phyloP scores from a whole-genome alignment of 192 early-diverging fungal species.

The Umbelopsis ramanniana region DNA sequence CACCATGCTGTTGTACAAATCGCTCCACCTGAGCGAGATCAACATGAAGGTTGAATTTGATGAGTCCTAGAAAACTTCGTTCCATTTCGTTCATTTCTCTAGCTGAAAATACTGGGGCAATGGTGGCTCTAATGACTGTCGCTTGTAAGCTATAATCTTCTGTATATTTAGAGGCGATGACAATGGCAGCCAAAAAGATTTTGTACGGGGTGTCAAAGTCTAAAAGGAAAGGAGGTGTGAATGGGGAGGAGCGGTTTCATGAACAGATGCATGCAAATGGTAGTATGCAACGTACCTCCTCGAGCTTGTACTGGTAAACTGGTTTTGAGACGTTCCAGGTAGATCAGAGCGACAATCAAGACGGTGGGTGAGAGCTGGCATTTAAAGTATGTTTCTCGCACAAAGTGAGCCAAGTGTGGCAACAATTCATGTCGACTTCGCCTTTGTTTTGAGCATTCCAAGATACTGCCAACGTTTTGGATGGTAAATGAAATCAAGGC shows the following conservation, averaged over 20 bases:
- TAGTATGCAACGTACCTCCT: slow-evolving; percentile 51
- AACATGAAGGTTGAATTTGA: slow-evolving; percentile 39
- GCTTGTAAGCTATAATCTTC: slow-evolving; percentile 31
- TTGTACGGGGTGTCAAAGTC: slow-evolving; percentile 45
- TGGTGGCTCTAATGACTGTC: slow-evolving; percentile 27
- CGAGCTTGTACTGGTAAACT: slow-evolving; percentile 59
- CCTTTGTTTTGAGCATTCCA: slow-evolving; percentile 28
- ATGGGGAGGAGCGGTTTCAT: no score
- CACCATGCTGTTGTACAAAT: slow-evolving; percentile 34
- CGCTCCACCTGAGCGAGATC: slow-evolving; percentile 31
- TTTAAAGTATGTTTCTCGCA: slow-evolving; percentile 28
- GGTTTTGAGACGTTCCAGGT: slow-evolving; percentile 67
- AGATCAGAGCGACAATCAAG: slow-evolving; percentile 64
- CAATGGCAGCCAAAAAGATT: slow-evolving; percentile 41
- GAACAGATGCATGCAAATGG: neutral
- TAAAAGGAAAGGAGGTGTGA: no score
- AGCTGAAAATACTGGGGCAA: slow-evolving; percentile 28
- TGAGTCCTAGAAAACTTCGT: slow-evolving; percentile 38
- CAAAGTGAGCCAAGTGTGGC: slow-evolving; percentile 27
- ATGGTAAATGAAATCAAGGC: slow-evolving; percentile 22
- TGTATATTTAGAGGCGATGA: slow-evolving; percentile 40
- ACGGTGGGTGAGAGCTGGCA: slow-evolving; percentile 37
- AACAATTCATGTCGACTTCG: slow-evolving; percentile 17
- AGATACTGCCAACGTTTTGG: slow-evolving; percentile 7
- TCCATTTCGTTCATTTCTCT: slow-evolving; percentile 43